These are phyloP conservation scores for Vinca major DNA, from an alignment of 305 asterid genomes.

Conservation along the genomic window DNA sequence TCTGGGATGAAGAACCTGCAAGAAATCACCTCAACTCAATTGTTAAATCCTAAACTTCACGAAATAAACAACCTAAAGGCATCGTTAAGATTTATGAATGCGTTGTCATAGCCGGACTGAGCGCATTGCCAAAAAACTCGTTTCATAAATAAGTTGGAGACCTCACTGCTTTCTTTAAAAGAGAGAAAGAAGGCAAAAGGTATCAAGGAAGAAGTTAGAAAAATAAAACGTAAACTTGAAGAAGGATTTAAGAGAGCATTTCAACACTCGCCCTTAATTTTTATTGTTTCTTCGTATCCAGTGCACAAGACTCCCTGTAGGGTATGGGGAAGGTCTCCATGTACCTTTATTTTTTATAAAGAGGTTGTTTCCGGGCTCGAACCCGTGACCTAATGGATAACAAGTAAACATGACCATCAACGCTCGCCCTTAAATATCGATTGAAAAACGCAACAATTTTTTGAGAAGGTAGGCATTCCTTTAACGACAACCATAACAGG, in stretches of 20 bases:
- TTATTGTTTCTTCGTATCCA: no score
- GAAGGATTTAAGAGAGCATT: no score
- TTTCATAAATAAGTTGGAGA: background rate
- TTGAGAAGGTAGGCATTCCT: background rate
- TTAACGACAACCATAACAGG: background rate
- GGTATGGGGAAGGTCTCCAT: no score
- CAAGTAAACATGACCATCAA: no score
- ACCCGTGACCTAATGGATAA: no score
- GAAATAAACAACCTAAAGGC: background rate
- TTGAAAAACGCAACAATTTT: no score
- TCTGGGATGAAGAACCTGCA: conserved; percentile 46
- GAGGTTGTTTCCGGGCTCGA: no score
- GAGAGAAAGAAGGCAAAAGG: background rate
- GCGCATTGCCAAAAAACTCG: background rate
- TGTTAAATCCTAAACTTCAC: background rate
- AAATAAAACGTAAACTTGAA: background rate
- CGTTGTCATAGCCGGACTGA: background rate
- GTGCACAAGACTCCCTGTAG: no score
- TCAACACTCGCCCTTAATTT: background rate
- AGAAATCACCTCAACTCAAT: conserved; percentile 10
- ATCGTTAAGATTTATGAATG: no score
- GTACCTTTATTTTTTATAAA: no score
- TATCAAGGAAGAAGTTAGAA: no score
- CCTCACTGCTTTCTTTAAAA: background rate
- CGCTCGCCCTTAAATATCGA: background rate